These are phyloP conservation scores for Coleophoma cylindrospora DNA, from an alignment of 2,329 filamentous ascomycete species.

Conservation along the genomic window DNA sequence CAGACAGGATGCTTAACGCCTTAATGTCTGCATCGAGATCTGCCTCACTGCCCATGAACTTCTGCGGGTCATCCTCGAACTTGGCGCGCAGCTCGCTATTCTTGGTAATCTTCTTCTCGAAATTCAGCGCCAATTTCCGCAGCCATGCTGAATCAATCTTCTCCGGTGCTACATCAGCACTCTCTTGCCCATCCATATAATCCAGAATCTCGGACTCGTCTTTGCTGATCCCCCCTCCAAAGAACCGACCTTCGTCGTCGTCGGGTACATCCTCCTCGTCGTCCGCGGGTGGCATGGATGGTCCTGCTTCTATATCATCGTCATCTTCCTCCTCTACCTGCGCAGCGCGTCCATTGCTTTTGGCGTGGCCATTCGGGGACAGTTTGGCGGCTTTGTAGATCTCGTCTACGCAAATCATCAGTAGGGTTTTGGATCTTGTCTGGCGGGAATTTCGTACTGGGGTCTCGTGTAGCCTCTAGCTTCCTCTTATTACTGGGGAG, in stretches of 20 bases:
- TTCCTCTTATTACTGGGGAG: constrained; percentile 52
- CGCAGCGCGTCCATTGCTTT: constrained; percentile 23
- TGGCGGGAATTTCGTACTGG: constrained; percentile 42
- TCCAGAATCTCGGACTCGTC: constrained; percentile 81
- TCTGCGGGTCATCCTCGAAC: constrained; percentile 73
- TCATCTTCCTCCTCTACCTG: constrained; percentile 30
- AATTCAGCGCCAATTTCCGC: constrained; percentile 71
- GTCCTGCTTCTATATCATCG: constrained; percentile 39
- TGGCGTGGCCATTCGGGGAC: constrained; percentile 35
- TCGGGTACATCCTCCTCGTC: constrained; percentile 55
- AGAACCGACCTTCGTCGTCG: constrained; percentile 93
- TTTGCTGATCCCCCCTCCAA: constrained; percentile 81
- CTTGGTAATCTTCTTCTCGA: constrained; percentile 86
- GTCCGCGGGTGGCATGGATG: constrained; percentile 45
- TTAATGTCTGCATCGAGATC: constrained; percentile 89
- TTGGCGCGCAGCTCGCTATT: constrained; percentile 87
- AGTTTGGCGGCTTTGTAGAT: constrained; percentile 60
- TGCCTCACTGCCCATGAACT: constrained; percentile 81
- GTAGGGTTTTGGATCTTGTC: constrained; percentile 1
- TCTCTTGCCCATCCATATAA: constrained; percentile 70
- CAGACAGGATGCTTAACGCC: constrained; percentile 75
- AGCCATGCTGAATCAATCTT: constrained; percentile 84
- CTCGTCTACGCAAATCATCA: constrained; percentile 38
- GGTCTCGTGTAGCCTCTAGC: constrained; percentile 55
- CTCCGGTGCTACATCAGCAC: constrained; percentile 45